Evolutionary conservation across 2,329 filamentous ascomycete species (phyloP), one percentile per base, ranked within the genome.

Genomic region (Trichoderma afroharzianum): DNA sequence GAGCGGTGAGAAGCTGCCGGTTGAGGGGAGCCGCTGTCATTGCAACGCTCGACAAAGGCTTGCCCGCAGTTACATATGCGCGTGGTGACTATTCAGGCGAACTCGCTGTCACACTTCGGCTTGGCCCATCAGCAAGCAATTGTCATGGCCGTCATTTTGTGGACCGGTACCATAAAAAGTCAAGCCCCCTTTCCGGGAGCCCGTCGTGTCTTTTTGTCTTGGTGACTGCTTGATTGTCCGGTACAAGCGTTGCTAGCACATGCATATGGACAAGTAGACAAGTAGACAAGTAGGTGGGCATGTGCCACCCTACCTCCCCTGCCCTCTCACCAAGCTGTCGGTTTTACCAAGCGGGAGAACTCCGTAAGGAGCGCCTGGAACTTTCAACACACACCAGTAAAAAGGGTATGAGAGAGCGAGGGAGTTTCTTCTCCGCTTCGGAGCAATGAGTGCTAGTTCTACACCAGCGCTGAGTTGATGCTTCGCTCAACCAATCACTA

Each of bases 61-160:
- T 55, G 70, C 53, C 62, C 63, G 55, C 70, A 71, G 62, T 36
- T 50, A 71, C 62, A 59, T 71, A 67, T 71, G 70, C 63, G 70
- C 32, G 70, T 61, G 63, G 53, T 66, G 63, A 61, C 70, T 26
- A 62, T 61, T 67, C 61, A 62, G 70, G 63, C 63, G 33, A 66
- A 67, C 62, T 67, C 39, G 62, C 55, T 53, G 70, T 71, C 63
- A 67, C 63, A 57, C 70, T 58, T 66, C 50, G 62, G 61, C 68
- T 64, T 66, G 53, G 62, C 61, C 62, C 68, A 66, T 66, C 68
- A 58, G 68, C 50, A 64, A 67, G 62, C 66, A 61, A 58, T 66
- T 36, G 36, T 32, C 55, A 61, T 67, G 53, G 26, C 55, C 43
- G 50, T 59, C 53, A 67, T 71, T 71, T 53, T 71, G 69, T 63